Base-by-base conservation (phyloP, 495 filamentous ascomycete species). In the Stereocaulon alpinum region DNA sequence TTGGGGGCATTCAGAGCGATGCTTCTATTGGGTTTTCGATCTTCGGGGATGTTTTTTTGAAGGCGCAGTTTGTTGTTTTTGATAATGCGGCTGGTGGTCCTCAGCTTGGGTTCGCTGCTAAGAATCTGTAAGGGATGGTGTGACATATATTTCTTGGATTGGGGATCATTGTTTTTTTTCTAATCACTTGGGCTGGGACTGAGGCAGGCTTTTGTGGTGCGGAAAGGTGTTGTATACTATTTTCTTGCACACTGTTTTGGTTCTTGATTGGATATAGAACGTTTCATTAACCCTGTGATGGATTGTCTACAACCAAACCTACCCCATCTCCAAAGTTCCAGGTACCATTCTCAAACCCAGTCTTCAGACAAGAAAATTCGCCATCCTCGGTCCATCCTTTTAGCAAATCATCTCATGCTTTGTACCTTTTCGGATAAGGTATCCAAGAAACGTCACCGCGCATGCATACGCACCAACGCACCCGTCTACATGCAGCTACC, bases 31-130 rank as follows among this genome's bases (percentile, higher is more conserved):
- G 76, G 18, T 79, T 87, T 67, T 77, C 75, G 60, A 89, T 93
- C 68, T 83, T 86, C 56, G 87, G 87, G 24, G 87, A 91, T 59
- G 77, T 89, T 41, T 88, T 87, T 63, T 77, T 92, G 61, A 90
- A 91, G 78, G 78, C 79, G 61, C 82, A 87, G 64, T 89, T 85
- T 66, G 86, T 85, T 18, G 82, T 93, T 4, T 90, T 90, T 7
- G 18, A 17, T 63, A 82, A 91, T 56, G 58, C 74, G 74, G 40
- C 72, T 70, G 52, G 47, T 0, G 75, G 72, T 2, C 80, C 79
- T 30, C 68, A 74, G 61, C 67, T 88, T 45, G 86, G 85, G 12
- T 84, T 87, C 68, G 86, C 85, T 6, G 55, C 64, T 0, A 66
- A 66, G 43, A 14, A 45, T 29, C 18, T 66, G 45, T 63, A 27